phyloP scores from a whole-genome alignment of 2,329 filamentous ascomycete species.

The Hymenotorrendiella dingleyae region DNA sequence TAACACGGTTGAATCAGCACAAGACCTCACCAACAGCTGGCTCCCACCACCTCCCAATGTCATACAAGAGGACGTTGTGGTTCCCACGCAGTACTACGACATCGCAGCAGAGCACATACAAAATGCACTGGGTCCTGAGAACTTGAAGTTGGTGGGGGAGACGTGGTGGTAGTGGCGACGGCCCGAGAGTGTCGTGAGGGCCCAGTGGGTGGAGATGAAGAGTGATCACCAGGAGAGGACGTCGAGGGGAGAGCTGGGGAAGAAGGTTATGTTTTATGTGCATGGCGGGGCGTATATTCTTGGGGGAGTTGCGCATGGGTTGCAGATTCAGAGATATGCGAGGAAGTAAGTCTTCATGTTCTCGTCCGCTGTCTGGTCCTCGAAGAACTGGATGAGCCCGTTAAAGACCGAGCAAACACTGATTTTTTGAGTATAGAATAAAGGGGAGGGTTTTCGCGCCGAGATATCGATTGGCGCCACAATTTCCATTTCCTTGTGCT shows the following conservation, averaged over 20 bases:
- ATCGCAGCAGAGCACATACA: conserved; percentile 40
- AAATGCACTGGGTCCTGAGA: conserved; percentile 58
- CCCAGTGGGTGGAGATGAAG: conserved; percentile 93
- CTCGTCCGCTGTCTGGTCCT: background rate
- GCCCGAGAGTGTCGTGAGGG: conserved; percentile 56
- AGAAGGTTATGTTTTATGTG: conserved; percentile 81
- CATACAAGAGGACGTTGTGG: conserved; percentile 58
- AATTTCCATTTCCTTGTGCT: conserved; percentile 85
- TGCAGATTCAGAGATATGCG: conserved; percentile 89
- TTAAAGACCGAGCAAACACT: background rate
- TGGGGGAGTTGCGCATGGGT: conserved; percentile 85
- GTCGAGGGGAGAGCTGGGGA: conserved; percentile 49
- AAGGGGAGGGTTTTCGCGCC: conserved; percentile 82
- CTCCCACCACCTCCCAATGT: conserved; percentile 84
- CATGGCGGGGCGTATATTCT: conserved; percentile 92
- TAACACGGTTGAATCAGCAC: conserved; percentile 83
- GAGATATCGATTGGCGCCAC: conserved; percentile 75
- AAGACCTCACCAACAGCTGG: conserved; percentile 81
- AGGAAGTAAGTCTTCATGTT: conserved; percentile 51
- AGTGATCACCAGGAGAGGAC: conserved; percentile 67
- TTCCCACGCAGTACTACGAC: conserved; percentile 45
- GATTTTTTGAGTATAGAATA: conserved; percentile 32
- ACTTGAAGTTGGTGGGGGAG: conserved; percentile 68
- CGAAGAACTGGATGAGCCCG: no score
- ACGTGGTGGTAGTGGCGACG: conserved; percentile 84